Evolutionary conservation across 1,139 yeast genomes (phyloP), one percentile per base, ranked within the genome.

Genomic region (Zygosaccharomyces sapae): DNA sequence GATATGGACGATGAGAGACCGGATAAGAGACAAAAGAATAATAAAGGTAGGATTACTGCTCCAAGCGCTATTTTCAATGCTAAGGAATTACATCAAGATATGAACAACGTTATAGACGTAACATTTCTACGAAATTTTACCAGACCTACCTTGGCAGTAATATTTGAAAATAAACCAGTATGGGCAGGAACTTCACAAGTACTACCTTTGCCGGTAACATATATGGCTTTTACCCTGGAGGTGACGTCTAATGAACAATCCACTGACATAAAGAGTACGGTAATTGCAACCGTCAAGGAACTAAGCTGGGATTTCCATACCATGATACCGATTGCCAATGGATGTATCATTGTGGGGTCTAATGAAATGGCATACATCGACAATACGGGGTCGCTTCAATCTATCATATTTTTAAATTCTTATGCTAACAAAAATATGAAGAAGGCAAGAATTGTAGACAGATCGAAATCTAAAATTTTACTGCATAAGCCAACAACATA

Each of bases 291-390:
- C 34, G 44, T 61, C 2, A 44, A 54, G 4, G 75, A 76, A 41
- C 71, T 90, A 40, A 96, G 97, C 0, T 87, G 80, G 66, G 96
- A 88, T 61, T 65, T 85, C 8, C 83, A 81, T 54, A 70, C 76
- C 29, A 66, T 88, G 4, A 65, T 84, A 5, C 83, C 96, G 0
- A 71, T 88, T 33, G 75, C 80, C 40, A 86, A 84, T 51, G 95
- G 95, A 1, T 73, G 83, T 38, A 69, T 89, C 12, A 65, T 89
- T 18, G 48, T 86, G 6, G 97, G 97, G 1, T 76, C 85, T 29
- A 89, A 90, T 62, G 88, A 85, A 55, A 58, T 90, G 12, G 70
- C 88, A 13, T 94, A 87, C 63, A 76, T 89, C 19, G 96, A 89
- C 61, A 81, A 87, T 44, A 82, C 94, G 2, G 97, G 97, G 6